These are phyloP conservation scores for Mikania micrantha DNA, from an alignment of 129 eudicot genomes.

Conservation along the genomic window DNA sequence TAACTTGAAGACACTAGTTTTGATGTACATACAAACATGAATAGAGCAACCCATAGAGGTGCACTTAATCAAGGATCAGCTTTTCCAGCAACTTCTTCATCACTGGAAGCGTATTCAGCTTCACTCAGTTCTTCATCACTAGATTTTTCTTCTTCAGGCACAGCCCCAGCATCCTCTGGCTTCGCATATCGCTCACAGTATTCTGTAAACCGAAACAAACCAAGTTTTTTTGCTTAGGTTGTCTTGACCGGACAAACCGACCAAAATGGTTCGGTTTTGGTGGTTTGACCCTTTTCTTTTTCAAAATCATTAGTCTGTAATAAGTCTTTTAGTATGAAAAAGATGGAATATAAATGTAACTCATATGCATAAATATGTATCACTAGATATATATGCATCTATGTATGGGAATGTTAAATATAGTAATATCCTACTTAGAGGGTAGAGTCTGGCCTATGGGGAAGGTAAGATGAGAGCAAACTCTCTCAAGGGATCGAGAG, in stretches of 20 bases:
- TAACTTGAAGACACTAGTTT: constrained; percentile 15
- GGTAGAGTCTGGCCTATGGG: too few relatives aligned
- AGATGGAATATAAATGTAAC: neutral
- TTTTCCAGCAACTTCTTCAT: constrained; percentile 79
- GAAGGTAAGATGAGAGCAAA: too few relatives aligned
- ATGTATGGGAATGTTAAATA: too few relatives aligned
- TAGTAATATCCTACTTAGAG: too few relatives aligned
- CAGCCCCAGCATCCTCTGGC: constrained; percentile 71
- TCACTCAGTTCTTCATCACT: constrained; percentile 82
- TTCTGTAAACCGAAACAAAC: constrained; percentile 30
- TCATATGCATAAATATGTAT: neutral
- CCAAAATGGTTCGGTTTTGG: neutral
- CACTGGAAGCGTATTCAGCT: constrained; percentile 65
- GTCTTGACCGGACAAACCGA: neutral
- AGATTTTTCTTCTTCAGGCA: constrained; percentile 52
- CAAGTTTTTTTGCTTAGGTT: neutral
- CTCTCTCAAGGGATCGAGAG: too few relatives aligned
- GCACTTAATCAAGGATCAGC: constrained; percentile 54
- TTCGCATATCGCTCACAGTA: constrained; percentile 75
- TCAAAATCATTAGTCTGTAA: neutral
- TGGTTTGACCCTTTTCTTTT: neutral
- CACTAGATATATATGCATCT: too few relatives aligned
- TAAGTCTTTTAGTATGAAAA: neutral
- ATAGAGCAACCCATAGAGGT: neutral
- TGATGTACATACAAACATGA: constrained; percentile 49